These are phyloP conservation scores for Malbranchea zuffiana DNA, from an alignment of 2,329 filamentous ascomycete genomes.

Conservation along the genomic window DNA sequence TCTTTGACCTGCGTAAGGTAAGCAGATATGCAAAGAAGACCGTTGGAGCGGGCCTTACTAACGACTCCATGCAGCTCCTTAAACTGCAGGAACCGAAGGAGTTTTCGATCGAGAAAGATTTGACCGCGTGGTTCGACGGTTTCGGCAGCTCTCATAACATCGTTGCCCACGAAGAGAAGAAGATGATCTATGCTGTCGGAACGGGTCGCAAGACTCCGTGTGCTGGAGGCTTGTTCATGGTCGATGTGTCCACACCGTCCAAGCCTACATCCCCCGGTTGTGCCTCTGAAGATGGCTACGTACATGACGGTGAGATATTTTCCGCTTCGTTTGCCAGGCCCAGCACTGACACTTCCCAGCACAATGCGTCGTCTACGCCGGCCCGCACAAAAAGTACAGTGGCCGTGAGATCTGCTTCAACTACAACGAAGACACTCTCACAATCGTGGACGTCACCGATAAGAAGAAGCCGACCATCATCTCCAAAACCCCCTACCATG, in stretches of 20 bases:
- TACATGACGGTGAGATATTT: constrained; percentile 40
- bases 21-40: neutral
- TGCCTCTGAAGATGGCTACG: constrained; percentile 46
- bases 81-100: constrained; percentile 31
- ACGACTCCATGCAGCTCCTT: constrained; percentile 28
- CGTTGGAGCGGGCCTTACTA: neutral
- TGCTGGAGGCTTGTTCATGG: constrained; percentile 47
- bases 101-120: constrained; percentile 35
- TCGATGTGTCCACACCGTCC: constrained; percentile 44
- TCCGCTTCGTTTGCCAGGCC: neutral
- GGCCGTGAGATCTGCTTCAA: constrained; percentile 47
- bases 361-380: constrained; percentile 47
- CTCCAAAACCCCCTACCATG: constrained; percentile 46
- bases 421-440: constrained; percentile 38
- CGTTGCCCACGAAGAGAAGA: constrained; percentile 36
- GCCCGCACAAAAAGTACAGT: constrained; percentile 40
- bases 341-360: constrained; percentile 18
- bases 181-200: constrained; percentile 40
- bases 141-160: constrained; percentile 44
- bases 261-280: constrained; percentile 47
- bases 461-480: constrained; percentile 31
- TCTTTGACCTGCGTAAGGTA: constrained; percentile 50
- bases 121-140: constrained; percentile 33
- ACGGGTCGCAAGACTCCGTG: constrained; percentile 38
- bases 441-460: constrained; percentile 17